phyloP scores from a whole-genome alignment of 2,329 filamentous ascomycete genomes.

The Orbilia blumenaviensis region DNA sequence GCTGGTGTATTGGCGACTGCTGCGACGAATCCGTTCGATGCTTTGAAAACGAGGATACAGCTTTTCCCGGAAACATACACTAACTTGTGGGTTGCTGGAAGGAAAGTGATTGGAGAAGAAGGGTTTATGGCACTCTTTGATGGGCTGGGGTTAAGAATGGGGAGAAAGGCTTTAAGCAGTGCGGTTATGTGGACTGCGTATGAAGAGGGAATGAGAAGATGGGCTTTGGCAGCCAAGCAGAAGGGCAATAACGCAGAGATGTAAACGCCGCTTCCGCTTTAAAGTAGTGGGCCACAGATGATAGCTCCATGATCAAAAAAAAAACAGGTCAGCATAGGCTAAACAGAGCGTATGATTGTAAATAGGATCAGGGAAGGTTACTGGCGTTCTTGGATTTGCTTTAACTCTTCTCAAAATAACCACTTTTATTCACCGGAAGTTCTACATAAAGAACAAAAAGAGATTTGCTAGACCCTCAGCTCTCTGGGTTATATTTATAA shows the following conservation, averaged over 20 bases:
- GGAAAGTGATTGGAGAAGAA: constrained; percentile 82
- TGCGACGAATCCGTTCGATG: constrained; percentile 95
- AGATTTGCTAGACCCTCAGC: neutral
- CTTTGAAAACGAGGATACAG: constrained; percentile 93
- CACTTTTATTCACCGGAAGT: neutral
- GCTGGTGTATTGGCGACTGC: constrained; percentile 85
- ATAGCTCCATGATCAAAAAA: neutral
- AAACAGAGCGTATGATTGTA: constrained; percentile 3
- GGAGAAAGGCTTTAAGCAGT: constrained; percentile 87
- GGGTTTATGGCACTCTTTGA: constrained; percentile 83
- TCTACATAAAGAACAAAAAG: neutral
- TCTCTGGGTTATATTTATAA: neutral
- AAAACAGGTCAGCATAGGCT: neutral
- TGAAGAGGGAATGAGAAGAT: constrained; percentile 65
- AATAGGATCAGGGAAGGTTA: constrained; percentile 13
- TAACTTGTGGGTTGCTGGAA: constrained; percentile 81
- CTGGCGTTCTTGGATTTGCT: constrained; percentile 18
- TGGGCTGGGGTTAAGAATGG: constrained; percentile 85
- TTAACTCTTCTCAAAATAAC: constrained; percentile 40
- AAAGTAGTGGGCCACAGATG: neutral
- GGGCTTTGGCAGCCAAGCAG: constrained; percentile 50
- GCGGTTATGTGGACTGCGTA: constrained; percentile 98
- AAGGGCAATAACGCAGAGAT: constrained; percentile 17
- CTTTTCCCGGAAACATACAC: constrained; percentile 82
- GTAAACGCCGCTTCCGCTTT: neutral